These are phyloP conservation scores for Leptosphaerulina australis DNA, from an alignment of 2,329 filamentous ascomycete species.

Conservation along the genomic window DNA sequence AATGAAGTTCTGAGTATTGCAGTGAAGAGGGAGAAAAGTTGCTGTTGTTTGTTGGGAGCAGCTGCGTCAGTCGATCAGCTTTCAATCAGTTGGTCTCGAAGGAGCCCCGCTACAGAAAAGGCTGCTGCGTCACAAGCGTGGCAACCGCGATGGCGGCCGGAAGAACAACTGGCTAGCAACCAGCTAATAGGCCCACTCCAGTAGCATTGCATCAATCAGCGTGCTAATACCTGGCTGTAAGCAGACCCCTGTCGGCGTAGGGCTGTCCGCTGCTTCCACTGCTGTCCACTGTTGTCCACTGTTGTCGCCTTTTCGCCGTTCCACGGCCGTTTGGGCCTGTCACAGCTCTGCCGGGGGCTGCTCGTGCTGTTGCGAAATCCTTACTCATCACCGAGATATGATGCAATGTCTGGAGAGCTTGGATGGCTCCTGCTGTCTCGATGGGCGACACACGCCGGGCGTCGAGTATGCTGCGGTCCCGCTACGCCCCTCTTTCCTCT, in stretches of 20 bases:
- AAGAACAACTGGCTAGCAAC: constrained; percentile 28
- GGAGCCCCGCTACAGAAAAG: constrained; percentile 28
- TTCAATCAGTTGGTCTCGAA: constrained; percentile 33
- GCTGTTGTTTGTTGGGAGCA: constrained; percentile 30
- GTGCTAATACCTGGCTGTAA: constrained; percentile 24
- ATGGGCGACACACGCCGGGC: constrained; percentile 17
- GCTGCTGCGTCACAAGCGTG: constrained; percentile 45
- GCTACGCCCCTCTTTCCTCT: constrained; percentile 19
- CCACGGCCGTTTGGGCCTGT: constrained; percentile 17
- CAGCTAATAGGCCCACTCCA: constrained; percentile 25
- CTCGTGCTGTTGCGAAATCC: constrained; percentile 9
- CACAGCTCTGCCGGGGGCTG: not conserved
- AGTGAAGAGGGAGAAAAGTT: constrained; percentile 6
- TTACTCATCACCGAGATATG: constrained; percentile 19
- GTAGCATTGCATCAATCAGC: constrained; percentile 38
- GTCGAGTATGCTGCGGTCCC: constrained; percentile 15
- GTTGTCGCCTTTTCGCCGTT: constrained; percentile 17
- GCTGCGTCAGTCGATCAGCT: constrained; percentile 27
- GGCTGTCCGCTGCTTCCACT: constrained; percentile 11
- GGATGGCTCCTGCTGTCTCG: constrained; percentile 11
- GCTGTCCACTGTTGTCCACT: not conserved
- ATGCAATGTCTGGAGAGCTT: constrained; percentile 17
- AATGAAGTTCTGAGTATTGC: constrained; percentile 1
- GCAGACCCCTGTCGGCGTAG: constrained; percentile 24
- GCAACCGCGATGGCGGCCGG: constrained; percentile 30